Percentiles rank a stretch among this genome's conserved stretches.
phyloP scores from a whole-genome alignment of 2,329 filamentous ascomycete species.

The Zymoseptoria pseudotritici region DNA sequence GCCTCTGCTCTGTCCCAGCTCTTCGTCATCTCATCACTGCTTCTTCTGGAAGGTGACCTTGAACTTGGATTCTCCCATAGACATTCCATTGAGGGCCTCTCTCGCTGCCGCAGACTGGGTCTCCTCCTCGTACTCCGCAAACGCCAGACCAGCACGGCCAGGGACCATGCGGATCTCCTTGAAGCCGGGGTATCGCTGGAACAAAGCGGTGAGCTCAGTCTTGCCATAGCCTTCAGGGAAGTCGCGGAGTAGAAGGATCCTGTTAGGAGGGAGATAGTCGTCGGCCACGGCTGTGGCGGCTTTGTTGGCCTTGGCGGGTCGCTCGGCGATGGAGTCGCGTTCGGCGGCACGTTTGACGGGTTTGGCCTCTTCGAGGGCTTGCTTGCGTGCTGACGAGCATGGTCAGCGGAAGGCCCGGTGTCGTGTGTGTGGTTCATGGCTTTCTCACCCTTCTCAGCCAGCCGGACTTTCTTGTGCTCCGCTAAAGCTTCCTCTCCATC shows the following conservation, averaged over 20 bases:
- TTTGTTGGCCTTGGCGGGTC: constrained; percentile 65
- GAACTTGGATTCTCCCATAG: constrained; percentile 70
- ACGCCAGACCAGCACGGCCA: constrained; percentile 79
- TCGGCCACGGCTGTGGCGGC: constrained; percentile 72
- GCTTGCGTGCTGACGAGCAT: constrained; percentile 58
- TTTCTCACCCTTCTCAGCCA: constrained; percentile 77
- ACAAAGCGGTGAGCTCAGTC: constrained; percentile 71
- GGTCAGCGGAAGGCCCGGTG: constrained; percentile 37
- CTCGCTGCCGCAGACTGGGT: constrained; percentile 85
- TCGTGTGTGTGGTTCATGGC: background rate
- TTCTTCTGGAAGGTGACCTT: constrained; percentile 96
- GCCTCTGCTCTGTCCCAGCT: background rate
- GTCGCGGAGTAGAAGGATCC: constrained; percentile 90
- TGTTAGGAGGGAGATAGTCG: constrained; percentile 96
- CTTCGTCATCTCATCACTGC: constrained; percentile 33
- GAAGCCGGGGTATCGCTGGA: constrained; percentile 87
- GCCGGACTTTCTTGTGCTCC: constrained; percentile 70
- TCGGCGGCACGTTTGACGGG: constrained; percentile 26
- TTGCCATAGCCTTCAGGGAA: constrained; percentile 79
- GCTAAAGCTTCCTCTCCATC: constrained; percentile 79
- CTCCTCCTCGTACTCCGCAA: constrained; percentile 93
- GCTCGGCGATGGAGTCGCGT: constrained; percentile 36
- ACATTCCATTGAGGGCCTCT: constrained; percentile 83
- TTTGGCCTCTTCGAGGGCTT: constrained; percentile 63
- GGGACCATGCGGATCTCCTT: constrained; percentile 86